These are phyloP conservation scores for Eucalyptus paniculata DNA, from an alignment of 345 rosid genomes.

Conservation along the genomic window DNA sequence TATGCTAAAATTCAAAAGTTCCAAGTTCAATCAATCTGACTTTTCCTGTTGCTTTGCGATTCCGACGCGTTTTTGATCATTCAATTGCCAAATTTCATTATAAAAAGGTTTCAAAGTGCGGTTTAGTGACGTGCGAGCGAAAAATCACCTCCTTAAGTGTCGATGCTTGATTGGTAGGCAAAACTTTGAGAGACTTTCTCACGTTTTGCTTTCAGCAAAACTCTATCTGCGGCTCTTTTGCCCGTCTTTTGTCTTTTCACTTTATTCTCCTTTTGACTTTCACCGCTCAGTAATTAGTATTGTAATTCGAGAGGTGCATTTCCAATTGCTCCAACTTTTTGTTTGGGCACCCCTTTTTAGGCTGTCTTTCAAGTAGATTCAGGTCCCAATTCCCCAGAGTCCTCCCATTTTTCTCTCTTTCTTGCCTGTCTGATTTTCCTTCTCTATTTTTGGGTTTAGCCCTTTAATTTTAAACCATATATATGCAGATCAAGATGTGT, in stretches of 20 bases:
- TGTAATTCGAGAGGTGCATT: not conserved
- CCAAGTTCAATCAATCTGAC: not conserved
- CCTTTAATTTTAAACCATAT: not conserved
- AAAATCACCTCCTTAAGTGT: not conserved
- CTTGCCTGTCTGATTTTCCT: not conserved
- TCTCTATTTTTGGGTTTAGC: not conserved
- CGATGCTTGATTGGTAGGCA: not conserved
- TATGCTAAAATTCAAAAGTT: not conserved
- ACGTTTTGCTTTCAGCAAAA: not conserved
- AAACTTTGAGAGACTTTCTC: not conserved
- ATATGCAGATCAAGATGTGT: not conserved
- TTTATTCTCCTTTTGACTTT: not conserved
- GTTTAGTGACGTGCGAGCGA: not conserved
- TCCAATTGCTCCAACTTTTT: not conserved
- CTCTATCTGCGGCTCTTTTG: not conserved
- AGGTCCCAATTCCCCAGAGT: not conserved
- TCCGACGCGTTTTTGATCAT: not conserved
- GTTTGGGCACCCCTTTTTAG: not conserved
- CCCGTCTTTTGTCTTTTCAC: not conserved
- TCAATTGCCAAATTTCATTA: not conserved
- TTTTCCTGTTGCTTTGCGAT: not conserved
- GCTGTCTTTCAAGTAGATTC: not conserved
- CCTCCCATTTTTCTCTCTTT: not conserved
- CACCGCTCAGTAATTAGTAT: not conserved
- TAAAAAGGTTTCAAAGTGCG: not conserved